These are phyloP conservation scores for Graphilbum fragrans DNA, from an alignment of 2,329 filamentous ascomycete genomes.

Conservation along the genomic window DNA sequence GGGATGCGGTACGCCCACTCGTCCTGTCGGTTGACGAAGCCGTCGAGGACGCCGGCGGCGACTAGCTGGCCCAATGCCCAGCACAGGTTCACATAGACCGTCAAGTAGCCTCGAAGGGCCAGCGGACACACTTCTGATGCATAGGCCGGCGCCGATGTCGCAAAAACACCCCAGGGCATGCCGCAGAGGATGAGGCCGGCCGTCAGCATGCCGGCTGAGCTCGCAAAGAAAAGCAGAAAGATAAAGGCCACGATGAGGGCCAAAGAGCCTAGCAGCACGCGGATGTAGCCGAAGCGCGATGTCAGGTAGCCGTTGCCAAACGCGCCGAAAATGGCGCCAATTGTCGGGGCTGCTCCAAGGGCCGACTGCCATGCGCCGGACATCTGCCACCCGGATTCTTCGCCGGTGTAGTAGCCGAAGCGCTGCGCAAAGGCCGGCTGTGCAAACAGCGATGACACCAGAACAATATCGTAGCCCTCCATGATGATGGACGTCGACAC, in stretches of 20 bases:
- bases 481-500: conserved; percentile 84
- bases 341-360: conserved; percentile 40
- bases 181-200: conserved; percentile 52
- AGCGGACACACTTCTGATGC: conserved; percentile 64
- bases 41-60: conserved; percentile 60
- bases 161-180: conserved; percentile 30
- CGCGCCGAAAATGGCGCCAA: conserved; percentile 55
- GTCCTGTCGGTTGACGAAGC: conserved; percentile 51
- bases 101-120: conserved; percentile 57
- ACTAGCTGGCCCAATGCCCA: conserved; percentile 68
- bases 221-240: conserved; percentile 52
- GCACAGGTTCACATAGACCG: conserved; percentile 66
- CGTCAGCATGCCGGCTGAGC: conserved; percentile 44
- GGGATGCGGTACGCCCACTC: conserved; percentile 53
- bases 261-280: conserved; percentile 49
- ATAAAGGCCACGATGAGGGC: conserved; percentile 43
- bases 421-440: conserved; percentile 31
- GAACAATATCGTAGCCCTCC: conserved; percentile 77
- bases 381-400: conserved; percentile 42
- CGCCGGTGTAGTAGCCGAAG: no score
- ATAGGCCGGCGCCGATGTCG: conserved; percentile 42
- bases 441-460: conserved; percentile 73
- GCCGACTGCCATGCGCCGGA: conserved; percentile 50
- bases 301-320: conserved; percentile 53
- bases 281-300: conserved; percentile 55